phyloP scores from a whole-genome alignment of 164 flowering plant species.

The Stephania yunnanensis region DNA sequence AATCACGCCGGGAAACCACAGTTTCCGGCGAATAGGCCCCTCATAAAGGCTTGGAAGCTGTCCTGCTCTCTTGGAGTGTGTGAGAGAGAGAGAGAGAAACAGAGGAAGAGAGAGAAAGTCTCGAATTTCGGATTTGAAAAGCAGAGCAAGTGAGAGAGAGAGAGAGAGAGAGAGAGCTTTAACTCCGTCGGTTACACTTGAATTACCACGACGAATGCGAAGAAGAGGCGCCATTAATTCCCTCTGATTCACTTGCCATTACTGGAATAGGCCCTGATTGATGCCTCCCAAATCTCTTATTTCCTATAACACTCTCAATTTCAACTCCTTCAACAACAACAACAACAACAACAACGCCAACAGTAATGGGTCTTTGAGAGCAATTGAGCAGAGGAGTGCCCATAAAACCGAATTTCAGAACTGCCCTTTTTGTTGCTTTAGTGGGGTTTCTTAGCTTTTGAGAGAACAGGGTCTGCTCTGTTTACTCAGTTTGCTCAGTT shows the following conservation, averaged over 20 bases:
- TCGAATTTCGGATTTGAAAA: neutral
- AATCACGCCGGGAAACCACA: neutral
- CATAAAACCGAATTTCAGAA: neutral
- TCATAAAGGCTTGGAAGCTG: conserved; percentile 11
- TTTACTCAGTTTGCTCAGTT: too few species aligned
- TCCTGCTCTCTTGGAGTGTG: conserved; percentile 4
- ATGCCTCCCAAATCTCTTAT: conserved; percentile 15
- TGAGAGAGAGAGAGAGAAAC: neutral
- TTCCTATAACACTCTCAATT: conserved; percentile 11
- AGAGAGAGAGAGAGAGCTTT: neutral
- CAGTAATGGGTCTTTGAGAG: too few species aligned
- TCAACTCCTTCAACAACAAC: neutral
- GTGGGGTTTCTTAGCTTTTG: neutral
- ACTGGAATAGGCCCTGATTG: conserved; percentile 9
- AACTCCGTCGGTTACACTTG: conserved; percentile 9
- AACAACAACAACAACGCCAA: neutral
- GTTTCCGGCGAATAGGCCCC: neutral
- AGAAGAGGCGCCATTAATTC: neutral
- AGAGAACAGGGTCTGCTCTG: neutral
- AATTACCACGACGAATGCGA: neutral
- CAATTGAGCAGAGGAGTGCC: neutral
- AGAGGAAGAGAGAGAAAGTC: neutral
- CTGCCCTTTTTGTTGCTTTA: neutral
- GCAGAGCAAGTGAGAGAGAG: neutral
- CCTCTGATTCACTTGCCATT: neutral